Evolutionary conservation across 768 basidiomycete genomes (phyloP).

Genomic region (Naematelia aurantialba): DNA sequence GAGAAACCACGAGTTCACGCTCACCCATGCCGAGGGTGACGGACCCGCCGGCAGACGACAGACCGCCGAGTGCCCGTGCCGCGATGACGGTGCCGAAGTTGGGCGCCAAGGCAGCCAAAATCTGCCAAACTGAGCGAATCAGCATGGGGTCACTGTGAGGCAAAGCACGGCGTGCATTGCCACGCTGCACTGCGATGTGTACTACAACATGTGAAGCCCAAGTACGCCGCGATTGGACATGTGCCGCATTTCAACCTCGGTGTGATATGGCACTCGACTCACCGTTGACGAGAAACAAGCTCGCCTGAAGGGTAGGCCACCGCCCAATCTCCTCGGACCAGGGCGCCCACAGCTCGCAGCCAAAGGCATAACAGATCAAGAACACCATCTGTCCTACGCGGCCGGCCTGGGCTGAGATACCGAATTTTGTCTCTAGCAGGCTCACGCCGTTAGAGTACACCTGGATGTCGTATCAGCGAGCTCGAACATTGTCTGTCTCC

Average conservation of each 20-base stretch:
- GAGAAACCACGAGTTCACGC: not conserved
- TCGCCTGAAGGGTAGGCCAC: slow-evolving; percentile 36
- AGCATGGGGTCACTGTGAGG: too few relatives aligned
- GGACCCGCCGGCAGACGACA: slow-evolving; percentile 46
- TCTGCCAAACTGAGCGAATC: slow-evolving; percentile 33
- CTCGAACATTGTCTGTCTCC: too few relatives aligned
- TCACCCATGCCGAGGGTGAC: slow-evolving; percentile 43
- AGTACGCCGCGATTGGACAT: too few relatives aligned
- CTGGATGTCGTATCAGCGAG: too few relatives aligned
- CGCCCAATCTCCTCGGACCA: slow-evolving; percentile 43
- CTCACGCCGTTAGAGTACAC: slow-evolving; percentile 41
- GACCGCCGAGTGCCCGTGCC: slow-evolving; percentile 41
- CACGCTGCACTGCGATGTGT: too few relatives aligned
- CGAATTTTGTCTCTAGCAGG: slow-evolving; percentile 32
- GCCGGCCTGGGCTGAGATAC: slow-evolving; percentile 36
- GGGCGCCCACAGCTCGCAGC: slow-evolving; percentile 44
- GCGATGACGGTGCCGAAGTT: slow-evolving; percentile 39
- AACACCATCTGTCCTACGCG: slow-evolving; percentile 42
- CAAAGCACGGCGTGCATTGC: not conserved
- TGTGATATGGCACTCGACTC: too few relatives aligned
- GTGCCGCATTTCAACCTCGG: too few relatives aligned
- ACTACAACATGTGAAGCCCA: too few relatives aligned
- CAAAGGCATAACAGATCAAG: slow-evolving; percentile 42
- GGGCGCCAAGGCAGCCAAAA: slow-evolving; percentile 38
- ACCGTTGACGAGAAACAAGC: slow-evolving; percentile 45